Conservation (phyloP, 2,329 filamentous ascomycete species). For the Fusarium sp. region DNA sequence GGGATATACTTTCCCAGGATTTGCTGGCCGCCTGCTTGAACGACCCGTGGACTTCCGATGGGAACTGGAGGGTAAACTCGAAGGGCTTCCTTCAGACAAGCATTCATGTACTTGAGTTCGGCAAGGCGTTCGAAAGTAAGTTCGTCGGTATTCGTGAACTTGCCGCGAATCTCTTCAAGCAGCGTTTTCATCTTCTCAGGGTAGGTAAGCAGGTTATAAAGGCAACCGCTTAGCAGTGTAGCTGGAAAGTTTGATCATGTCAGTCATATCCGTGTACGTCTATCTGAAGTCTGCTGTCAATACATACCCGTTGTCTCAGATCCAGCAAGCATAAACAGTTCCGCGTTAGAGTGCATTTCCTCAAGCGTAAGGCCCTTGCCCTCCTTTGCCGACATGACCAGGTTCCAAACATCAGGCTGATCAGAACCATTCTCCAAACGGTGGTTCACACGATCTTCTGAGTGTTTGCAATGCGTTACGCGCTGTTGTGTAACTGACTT, state of each 20-base stretch:
- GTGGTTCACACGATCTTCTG: constrained; percentile 1
- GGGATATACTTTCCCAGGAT: constrained; percentile 11
- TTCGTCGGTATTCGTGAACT: background rate
- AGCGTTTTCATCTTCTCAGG: constrained; percentile 1
- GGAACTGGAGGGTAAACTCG: constrained; percentile 3
- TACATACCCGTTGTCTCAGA: constrained; percentile 13
- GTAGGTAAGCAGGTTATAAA: background rate
- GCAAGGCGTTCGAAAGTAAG: background rate
- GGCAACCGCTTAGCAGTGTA: background rate
- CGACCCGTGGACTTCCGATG: constrained; percentile 7
- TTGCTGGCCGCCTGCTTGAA: background rate
- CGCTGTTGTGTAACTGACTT: constrained; percentile 7
- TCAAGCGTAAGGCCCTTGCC: constrained; percentile 11
- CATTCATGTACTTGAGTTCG: constrained; percentile 7
- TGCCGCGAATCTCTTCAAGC: background rate
- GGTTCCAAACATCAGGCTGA: constrained; percentile 18
- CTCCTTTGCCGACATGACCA: constrained; percentile 9
- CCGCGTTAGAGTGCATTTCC: constrained; percentile 22
- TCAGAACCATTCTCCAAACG: constrained; percentile 9
- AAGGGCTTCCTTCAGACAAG: background rate
- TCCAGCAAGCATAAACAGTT: constrained; percentile 21
- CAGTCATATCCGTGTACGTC: background rate
- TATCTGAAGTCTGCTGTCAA: fast-evolving
- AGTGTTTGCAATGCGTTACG: constrained; percentile 5
- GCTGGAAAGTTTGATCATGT: background rate